A percentile compares a stretch with the other conserved stretches of the same genome.
phyloP scores from a whole-genome alignment of 805 yeast species.

The Metschnikowia picachoensis region DNA sequence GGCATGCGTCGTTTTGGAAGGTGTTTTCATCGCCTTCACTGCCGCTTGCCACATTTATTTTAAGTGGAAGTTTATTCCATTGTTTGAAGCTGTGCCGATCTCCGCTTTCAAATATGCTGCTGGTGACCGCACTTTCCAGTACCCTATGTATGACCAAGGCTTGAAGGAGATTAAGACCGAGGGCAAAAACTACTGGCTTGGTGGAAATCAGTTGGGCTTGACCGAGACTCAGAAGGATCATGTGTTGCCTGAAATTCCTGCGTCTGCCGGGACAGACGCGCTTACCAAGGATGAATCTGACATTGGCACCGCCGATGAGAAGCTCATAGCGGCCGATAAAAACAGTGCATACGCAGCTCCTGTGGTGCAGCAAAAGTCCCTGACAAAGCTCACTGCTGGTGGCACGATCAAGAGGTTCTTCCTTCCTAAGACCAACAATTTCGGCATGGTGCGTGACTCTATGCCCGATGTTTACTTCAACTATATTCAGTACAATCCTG shows the following conservation, averaged over 20 bases:
- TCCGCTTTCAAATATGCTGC: slow-evolving; percentile 52
- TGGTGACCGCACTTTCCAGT: slow-evolving; percentile 41
- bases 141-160: slow-evolving; percentile 68
- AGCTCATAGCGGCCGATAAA: slow-evolving; percentile 2
- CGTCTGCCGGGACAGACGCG: not conserved
- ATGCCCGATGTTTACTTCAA: slow-evolving; percentile 43
- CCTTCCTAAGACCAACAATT: slow-evolving; percentile 46
- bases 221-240: slow-evolving; percentile 15
- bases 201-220: slow-evolving; percentile 41
- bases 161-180: slow-evolving; percentile 49
- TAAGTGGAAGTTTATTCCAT: slow-evolving; percentile 56
- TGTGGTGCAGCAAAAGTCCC: slow-evolving; percentile 3
- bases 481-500: slow-evolving; percentile 39
- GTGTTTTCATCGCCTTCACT: slow-evolving; percentile 53
- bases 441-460: slow-evolving; percentile 39
- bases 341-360: not conserved
- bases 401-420: slow-evolving; percentile 26
- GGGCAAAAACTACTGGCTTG: slow-evolving; percentile 47
- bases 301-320: slow-evolving; percentile 12
- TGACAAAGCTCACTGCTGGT: slow-evolving; percentile 3
- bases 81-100: slow-evolving; percentile 67
- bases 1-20: slow-evolving; percentile 74
- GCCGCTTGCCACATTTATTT: slow-evolving; percentile 56
- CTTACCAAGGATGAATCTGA: slow-evolving; percentile 14
- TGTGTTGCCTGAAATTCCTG: slow-evolving; percentile 12